phyloP scores from a whole-genome alignment of 148 eudicot genomes.

The Silene uniflora region DNA sequence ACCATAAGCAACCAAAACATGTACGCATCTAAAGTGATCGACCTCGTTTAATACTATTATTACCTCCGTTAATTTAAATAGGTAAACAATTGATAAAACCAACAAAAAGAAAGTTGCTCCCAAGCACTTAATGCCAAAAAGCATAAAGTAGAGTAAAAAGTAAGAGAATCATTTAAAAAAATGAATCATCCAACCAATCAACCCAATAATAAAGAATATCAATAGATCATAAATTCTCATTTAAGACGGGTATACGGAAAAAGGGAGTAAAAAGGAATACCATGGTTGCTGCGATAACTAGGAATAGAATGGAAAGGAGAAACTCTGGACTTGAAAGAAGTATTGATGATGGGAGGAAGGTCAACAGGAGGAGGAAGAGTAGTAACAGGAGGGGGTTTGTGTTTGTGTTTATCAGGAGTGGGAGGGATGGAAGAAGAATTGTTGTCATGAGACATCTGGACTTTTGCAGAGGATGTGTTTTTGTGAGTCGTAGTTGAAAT shows the following conservation, averaged over 20 bases:
- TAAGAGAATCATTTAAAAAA: not conserved
- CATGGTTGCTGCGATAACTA: conserved; percentile 22
- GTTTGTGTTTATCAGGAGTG: conserved; percentile 21
- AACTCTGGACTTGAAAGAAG: conserved; percentile 7
- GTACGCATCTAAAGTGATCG: not conserved
- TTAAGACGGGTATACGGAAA: too few species aligned
- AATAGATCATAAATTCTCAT: not conserved
- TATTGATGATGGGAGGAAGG: conserved; percentile 5
- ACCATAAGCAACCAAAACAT: conserved; percentile 1
- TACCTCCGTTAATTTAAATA: too few species aligned
- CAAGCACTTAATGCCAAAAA: conserved; percentile 13
- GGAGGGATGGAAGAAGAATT: conserved; percentile 18
- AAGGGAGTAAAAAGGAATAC: not conserved
- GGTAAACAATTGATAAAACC: not conserved
- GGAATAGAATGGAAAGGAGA: conserved; percentile 18
- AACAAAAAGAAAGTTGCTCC: not conserved
- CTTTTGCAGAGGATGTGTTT: conserved; percentile 16
- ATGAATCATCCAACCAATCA: not conserved
- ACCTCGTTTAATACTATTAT: not conserved
- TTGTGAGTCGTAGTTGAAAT: conserved; percentile 18
- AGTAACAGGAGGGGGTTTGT: conserved; percentile 1
- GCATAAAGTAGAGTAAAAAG: not conserved
- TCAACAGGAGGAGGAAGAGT: conserved; percentile 12
- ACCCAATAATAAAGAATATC: not conserved
- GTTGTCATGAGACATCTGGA: not conserved